A percentile compares a stretch with the other conserved stretches of the same genome.
These are phyloP conservation scores for Clavispora asparagi DNA, from an alignment of 805 yeast species.

Conservation along the genomic window DNA sequence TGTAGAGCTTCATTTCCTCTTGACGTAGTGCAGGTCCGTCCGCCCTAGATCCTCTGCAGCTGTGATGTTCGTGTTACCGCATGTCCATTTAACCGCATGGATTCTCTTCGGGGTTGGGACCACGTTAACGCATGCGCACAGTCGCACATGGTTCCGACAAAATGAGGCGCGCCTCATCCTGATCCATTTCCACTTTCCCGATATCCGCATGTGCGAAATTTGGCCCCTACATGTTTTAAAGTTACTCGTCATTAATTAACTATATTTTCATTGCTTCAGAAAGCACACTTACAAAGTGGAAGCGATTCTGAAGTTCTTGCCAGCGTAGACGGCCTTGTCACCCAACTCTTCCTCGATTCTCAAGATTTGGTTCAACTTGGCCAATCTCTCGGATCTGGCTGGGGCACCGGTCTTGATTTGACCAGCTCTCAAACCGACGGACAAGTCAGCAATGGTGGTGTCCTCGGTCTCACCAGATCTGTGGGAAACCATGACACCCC, in stretches of 20 bases:
- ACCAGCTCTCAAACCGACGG: conserved; percentile 97
- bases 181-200: too few relatives aligned
- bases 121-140: background rate
- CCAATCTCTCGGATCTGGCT: conserved; percentile 99
- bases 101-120: background rate
- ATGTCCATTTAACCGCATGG: background rate
- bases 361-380: conserved; percentile 96
- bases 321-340: conserved; percentile 95
- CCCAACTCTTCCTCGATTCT: conserved; percentile 99
- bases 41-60: too few relatives aligned
- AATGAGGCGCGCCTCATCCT: background rate
- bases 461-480: conserved; percentile 99
- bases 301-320: conserved; percentile 74
- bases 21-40: too few relatives aligned
- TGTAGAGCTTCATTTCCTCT: too few relatives aligned
- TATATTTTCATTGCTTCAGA: background rate
- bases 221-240: background rate
- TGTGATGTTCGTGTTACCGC: background rate
- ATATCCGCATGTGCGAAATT: too few relatives aligned
- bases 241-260: background rate
- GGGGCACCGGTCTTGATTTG: conserved; percentile 99
- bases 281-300: conserved; percentile 29
- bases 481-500: conserved; percentile 99
- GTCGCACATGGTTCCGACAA: background rate
- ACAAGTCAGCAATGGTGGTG: conserved; percentile 94